These are phyloP conservation scores for Fusarium sp. DNA, from an alignment of 2,329 filamentous ascomycete genomes.

Conservation along the genomic window DNA sequence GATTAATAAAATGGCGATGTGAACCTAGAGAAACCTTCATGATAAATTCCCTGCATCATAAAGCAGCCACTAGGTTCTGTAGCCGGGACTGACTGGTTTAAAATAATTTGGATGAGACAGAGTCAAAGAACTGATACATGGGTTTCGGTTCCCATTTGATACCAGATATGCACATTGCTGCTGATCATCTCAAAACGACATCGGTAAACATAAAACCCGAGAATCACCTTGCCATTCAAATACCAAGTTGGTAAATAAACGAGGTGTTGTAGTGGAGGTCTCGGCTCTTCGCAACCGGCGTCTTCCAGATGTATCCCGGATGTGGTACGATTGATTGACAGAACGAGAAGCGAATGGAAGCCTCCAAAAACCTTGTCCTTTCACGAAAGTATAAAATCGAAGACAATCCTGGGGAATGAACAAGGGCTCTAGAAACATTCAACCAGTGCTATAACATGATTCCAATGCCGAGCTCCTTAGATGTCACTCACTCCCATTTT, in stretches of 20 bases:
- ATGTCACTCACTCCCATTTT: background rate
- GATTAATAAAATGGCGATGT: too few species aligned
- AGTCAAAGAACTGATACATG: too few species aligned
- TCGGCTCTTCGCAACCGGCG: slow-evolving; percentile 15
- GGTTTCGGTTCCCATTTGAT: too few species aligned
- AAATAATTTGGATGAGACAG: too few species aligned
- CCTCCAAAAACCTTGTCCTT: slow-evolving; percentile 18
- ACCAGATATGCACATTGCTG: too few species aligned
- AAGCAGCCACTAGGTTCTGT: too few species aligned
- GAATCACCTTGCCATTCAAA: background rate
- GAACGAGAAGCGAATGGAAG: slow-evolving; percentile 28
- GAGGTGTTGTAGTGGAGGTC: slow-evolving; percentile 24
- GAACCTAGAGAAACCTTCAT: too few species aligned
- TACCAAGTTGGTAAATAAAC: slow-evolving; percentile 2
- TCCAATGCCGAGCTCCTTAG: slow-evolving; percentile 11
- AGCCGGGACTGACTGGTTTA: too few species aligned
- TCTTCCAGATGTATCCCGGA: slow-evolving; percentile 15
- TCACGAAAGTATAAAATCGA: background rate
- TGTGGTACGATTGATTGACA: slow-evolving; percentile 31
- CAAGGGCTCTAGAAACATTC: slow-evolving; percentile 4
- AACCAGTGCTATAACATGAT: slow-evolving; percentile 22
- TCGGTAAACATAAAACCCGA: background rate
- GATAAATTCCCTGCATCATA: too few species aligned
- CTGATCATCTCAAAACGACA: background rate
- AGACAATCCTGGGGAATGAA: slow-evolving; percentile 35